phyloP scores from a whole-genome alignment of 2,329 filamentous ascomycete species.

The Sclerotinia minor region DNA sequence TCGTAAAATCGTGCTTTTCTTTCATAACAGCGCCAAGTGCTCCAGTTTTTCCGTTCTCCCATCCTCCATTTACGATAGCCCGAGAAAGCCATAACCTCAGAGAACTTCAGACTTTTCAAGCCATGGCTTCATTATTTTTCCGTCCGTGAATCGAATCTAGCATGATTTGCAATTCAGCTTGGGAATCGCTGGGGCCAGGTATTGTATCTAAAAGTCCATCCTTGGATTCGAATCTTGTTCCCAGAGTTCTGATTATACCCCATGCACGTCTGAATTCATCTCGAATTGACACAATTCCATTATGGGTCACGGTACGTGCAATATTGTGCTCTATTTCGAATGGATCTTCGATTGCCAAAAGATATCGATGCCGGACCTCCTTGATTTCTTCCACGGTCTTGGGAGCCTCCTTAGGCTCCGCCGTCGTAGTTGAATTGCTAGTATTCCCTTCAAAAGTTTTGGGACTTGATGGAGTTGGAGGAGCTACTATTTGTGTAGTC shows the following conservation, averaged over 20 bases:
- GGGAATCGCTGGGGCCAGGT: slow-evolving; percentile 22
- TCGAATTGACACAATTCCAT: slow-evolving; percentile 76
- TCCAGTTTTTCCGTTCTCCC: slow-evolving; percentile 8
- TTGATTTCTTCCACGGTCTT: slow-evolving; percentile 47
- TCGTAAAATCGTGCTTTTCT: not conserved
- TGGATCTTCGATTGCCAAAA: slow-evolving; percentile 89
- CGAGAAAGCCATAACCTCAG: not conserved
- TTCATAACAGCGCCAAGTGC: slow-evolving; percentile 3
- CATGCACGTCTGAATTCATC: slow-evolving; percentile 83
- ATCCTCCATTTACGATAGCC: not conserved
- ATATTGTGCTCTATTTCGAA: slow-evolving; percentile 90
- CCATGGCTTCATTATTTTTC: not conserved
- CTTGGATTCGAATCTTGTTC: slow-evolving; percentile 41
- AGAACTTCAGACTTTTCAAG: not conserved
- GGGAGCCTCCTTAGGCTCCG: slow-evolving; percentile 23
- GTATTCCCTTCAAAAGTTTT: not conserved
- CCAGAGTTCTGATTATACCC: slow-evolving; percentile 62
- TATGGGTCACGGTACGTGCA: slow-evolving; percentile 79
- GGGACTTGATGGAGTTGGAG: slow-evolving; percentile 25
- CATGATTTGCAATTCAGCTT: slow-evolving; percentile 31
- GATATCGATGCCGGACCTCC: slow-evolving; percentile 75
- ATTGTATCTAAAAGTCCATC: slow-evolving; percentile 35
- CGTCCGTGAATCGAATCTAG: slow-evolving; percentile 37
- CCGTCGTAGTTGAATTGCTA: slow-evolving; percentile 1
- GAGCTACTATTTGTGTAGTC: slow-evolving; percentile 45